phyloP scores from a whole-genome alignment of 2,329 filamentous ascomycete species.

The Pezicula rhizophila region DNA sequence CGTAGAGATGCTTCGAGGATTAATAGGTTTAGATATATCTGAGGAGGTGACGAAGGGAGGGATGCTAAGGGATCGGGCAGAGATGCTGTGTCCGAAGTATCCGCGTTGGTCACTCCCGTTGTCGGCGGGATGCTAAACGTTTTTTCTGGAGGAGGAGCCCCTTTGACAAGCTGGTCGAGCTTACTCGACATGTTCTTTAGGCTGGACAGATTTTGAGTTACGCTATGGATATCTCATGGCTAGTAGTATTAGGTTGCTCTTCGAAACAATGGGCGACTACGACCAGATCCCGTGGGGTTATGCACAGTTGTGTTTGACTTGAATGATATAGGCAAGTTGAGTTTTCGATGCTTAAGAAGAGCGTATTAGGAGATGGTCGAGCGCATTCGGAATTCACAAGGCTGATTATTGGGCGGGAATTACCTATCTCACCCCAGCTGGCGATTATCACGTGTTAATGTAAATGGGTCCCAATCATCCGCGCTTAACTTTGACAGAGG shows the following conservation, averaged over 20 bases:
- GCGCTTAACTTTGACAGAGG: too few species aligned
- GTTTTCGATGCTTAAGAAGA: too few species aligned
- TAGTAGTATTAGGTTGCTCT: not conserved
- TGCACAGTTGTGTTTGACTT: too few species aligned
- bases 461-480: too few species aligned
- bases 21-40: conserved; percentile 93
- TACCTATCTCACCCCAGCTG: too few species aligned
- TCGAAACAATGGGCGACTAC: not conserved
- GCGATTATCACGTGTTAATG: too few species aligned
- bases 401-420: too few species aligned
- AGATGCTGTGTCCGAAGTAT: conserved; percentile 27
- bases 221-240: conserved; percentile 15
- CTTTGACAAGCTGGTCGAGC: conserved; percentile 83
- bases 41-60: conserved; percentile 29
- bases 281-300: not conserved
- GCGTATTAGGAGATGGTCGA: too few species aligned
- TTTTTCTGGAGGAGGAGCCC: conserved; percentile 62
- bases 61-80: conserved; percentile 26
- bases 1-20: conserved; percentile 93
- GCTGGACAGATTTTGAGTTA: not conserved
- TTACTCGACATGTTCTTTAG: conserved; percentile 29
- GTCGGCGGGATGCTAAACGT: conserved; percentile 26
- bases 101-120: conserved; percentile 31
- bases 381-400: too few species aligned
- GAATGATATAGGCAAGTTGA: too few species aligned